Percentiles rank a stretch among this genome's conserved stretches.
phyloP scores from a whole-genome alignment of 2,329 filamentous ascomycete genomes.

The Tolypocladium cylindrosporum region DNA sequence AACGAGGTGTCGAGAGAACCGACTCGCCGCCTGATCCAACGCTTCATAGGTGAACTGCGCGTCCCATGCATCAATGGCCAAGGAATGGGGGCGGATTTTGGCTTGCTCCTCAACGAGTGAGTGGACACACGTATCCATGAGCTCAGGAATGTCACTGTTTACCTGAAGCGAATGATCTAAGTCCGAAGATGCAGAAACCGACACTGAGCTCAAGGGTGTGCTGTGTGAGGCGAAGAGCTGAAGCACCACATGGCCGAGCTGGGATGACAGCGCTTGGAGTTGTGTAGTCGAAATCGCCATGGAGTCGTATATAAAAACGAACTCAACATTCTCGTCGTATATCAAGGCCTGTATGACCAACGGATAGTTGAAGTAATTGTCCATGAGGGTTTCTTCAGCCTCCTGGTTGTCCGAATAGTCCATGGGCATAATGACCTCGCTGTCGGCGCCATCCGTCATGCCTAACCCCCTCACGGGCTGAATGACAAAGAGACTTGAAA shows the following conservation, averaged over 20 bases:
- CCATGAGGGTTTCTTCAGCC: neutral
- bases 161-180: no score
- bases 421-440: no score
- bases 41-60: no score
- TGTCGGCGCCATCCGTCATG: no score
- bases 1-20: no score
- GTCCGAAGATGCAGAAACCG: no score
- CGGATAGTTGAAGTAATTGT: constrained; percentile 2
- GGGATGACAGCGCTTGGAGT: neutral
- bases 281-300: no score
- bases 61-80: no score
- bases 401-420: neutral
- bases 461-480: neutral
- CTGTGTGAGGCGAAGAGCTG: neutral
- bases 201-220: no score
- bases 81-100: no score
- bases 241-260: no score
- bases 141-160: neutral
- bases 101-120: neutral
- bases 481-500: neutral
- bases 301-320: constrained; percentile 1
- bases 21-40: no score
- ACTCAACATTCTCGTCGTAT: neutral
- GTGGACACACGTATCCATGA: constrained; percentile 1
- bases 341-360: neutral